Base-by-base conservation (phyloP, 2,329 filamentous ascomycete species). In the Reticulascus tulasneorum region DNA sequence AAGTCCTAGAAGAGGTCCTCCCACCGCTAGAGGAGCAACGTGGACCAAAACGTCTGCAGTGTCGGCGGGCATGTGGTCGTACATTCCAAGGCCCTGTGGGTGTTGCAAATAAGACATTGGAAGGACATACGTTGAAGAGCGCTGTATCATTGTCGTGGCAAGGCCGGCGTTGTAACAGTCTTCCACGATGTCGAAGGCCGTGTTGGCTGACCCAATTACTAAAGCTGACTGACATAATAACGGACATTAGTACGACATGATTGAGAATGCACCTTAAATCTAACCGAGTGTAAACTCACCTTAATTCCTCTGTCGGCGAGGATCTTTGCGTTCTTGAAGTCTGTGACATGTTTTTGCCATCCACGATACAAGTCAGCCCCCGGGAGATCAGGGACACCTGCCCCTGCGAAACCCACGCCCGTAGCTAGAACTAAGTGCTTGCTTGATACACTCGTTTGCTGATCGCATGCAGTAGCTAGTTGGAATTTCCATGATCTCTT, bases 191-290 rank as follows among this genome's bases (percentile, higher is more conserved):
- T 67, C 62, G 32, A 69, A 67, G 6, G 59, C 64, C 2, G 59
- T 63, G 38, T 66, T 67, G n/a, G 59, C 61, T 2, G 63, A 61
- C 13, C 63, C 64, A 21, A 63, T 48, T 7, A 65, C 45, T 9
- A 55, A 28, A 9, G 56, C 58, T 2, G 56, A 51, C 54, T 46
- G 18, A n/a, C n/a, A n/a, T n/a, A n/a, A 3, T 7, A 6, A 9
- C 1, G 5, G 3, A 15, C 7, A 15, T 36, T 21, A 42, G 31
- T 16, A 11, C 4, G 6, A 9, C 6, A 9, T n/a, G n/a, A n/a
- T n/a, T n/a, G n/a, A n/a, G n/a, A n/a, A n/a, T n/a, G n/a, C n/a
- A n/a, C n/a, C n/a, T n/a, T n/a, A n/a, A n/a, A n/a, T n/a, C n/a
- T n/a, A n/a, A n/a, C n/a, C n/a, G n/a, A n/a, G n/a, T n/a, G n/a